A percentile compares a stretch with the other conserved stretches of the same genome.
Evolutionary conservation across 345 rosid genomes (phyloP).

Genomic region (Eucalyptus tenuipes): DNA sequence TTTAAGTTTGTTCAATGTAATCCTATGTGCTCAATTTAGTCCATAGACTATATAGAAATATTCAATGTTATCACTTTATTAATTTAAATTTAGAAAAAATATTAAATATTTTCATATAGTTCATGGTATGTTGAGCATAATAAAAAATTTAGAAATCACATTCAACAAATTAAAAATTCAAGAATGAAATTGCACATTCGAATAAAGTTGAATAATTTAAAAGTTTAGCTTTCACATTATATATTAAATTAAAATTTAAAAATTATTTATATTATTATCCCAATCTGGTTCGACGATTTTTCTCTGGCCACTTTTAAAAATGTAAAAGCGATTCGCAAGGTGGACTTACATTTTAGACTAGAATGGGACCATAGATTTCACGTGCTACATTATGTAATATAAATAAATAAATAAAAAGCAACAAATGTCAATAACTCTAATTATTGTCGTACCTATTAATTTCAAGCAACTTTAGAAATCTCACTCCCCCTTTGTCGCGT

Average conservation of each 20-base stretch:
- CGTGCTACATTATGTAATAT: background rate
- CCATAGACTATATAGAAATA: no score
- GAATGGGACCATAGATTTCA: background rate
- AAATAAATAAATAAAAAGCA: background rate
- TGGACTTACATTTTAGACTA: background rate
- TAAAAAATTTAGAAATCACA: no score
- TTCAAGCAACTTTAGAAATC: background rate
- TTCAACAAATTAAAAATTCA: no score
- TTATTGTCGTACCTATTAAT: background rate
- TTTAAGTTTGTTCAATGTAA: no score
- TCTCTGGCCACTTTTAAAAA: background rate
- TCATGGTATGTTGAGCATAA: no score
- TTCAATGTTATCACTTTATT: background rate
- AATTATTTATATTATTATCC: no score
- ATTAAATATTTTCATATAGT: no score
- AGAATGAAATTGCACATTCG: accelerated
- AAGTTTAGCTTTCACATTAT: background rate
- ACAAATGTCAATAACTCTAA: background rate
- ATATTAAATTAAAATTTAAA: no score
- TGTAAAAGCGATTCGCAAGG: background rate
- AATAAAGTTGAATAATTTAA: no score
- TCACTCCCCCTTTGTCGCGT: background rate
- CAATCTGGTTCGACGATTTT: background rate
- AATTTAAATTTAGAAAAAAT: no score
- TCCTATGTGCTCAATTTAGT: background rate